Evolutionary conservation across 2,329 filamentous ascomycete species (phyloP), one percentile per base, ranked within the genome.

Genomic region (Macroventuria anomochaeta): DNA sequence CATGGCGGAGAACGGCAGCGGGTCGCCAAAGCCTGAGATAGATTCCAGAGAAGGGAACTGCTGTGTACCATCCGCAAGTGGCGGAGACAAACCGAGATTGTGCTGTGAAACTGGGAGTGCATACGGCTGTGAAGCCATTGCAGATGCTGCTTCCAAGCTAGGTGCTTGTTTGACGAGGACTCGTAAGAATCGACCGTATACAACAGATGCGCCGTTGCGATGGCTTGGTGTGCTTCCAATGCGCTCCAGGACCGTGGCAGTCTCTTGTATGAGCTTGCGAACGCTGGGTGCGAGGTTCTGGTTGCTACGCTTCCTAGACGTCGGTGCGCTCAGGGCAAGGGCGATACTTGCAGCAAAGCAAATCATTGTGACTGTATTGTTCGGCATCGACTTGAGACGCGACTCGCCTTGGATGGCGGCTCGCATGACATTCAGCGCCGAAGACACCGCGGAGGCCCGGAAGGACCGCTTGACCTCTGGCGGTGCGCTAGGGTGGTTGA

Each of bases 361-460:
- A 11, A 91, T 89, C 88, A 91, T 91, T 59, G 90, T 89, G 49
- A 88, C 84, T 0, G 88, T 90, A 62, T 91, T 91, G 71, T 91
- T 91, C 0, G 88, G 88, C 88, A 91, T 91, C 0, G 88, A 90
- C 49, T 85, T 85, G 0, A 91, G 79, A 56, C 87, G 83, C 0
- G 80, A 77, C 66, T 91, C 88, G 28, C 88, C 88, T 70, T 90
- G 88, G 5, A 90, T 88, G 0, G 88, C 88, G 1, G 86, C 86
- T 18, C 88, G 84, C 79, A 91, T 83, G 4, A 91, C 88, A 53
- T 89, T 90, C n/a, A 91, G 73, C 0, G 88, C 87, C 0, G 88
- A 88, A 0, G 88, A 89, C 0, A 91, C 79, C 1, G 87, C 86
- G 0, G 87, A 88, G 0, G 87, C 85, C 33, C 88, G 85, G 72